Evolutionary conservation across 202 grass and related monocot species (phyloP), one percentile per base, ranked within the genome.

Genomic region (Brachypodium distachyon): DNA sequence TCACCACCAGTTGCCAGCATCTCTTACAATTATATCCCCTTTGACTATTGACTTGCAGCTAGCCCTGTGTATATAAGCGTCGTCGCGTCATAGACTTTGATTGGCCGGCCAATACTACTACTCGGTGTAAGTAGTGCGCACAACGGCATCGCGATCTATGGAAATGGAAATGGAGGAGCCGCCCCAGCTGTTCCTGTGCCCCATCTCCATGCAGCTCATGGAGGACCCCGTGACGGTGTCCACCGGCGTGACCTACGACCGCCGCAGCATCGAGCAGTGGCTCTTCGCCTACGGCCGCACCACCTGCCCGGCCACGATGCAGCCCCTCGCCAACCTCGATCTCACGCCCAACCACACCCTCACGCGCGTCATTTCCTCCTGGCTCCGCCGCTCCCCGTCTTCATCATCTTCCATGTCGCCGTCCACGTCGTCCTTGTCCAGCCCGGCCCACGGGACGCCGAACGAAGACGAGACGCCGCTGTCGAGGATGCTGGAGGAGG

Each of bases 131-230:
- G n/a, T n/a, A n/a, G n/a, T n/a, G n/a, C n/a, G n/a, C n/a, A n/a
- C n/a, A n/a, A n/a, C n/a, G n/a, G 40, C 67, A 58, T 48, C 17
- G 41, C 41, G 58, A 87, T 73, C 84, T 39, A 61, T 69, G 71
- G 73, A 31, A 43, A 37, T 74, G 76, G 78, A 4, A 67, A 77
- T 73, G 82, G 78, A 78, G 74, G 91, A 91, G 12, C 54, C 91
- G 56, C 88, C 91, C 12, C 72, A 80, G 33, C 72, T 93, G 48
- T 91, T 91, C 77, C 74, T 85, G 38, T 97, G 93, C 81, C 93
- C 93, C 39, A 97, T 97, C 70, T 93, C 93, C 60, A 83, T 97
- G 90, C 90, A 97, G 65, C 81, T 97, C 49, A 97, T 97, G 90
- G 86, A 86, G 54, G 93, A 97, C 51, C 93, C 93, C 33, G 88